Evolutionary conservation across 2,329 filamentous ascomycete genomes (phyloP).

Genomic region (Leptographium radiaticola): DNA sequence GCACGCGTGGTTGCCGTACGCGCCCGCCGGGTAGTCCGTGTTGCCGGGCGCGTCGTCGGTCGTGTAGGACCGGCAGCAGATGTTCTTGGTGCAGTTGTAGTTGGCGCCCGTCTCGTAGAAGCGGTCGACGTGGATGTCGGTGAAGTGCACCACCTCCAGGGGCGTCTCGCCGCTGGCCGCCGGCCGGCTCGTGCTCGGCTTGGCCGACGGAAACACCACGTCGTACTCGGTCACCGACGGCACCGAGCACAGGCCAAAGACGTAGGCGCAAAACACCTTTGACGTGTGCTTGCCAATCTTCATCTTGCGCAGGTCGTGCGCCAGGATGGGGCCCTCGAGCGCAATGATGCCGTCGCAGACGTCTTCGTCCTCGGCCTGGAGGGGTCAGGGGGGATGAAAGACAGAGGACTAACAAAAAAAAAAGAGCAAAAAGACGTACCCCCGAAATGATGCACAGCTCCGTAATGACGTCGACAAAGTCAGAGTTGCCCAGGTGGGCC

Average conservation of each 20-base stretch:
- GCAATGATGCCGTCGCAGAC: slow-evolving; percentile 40
- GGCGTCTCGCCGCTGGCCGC: slow-evolving; percentile 32
- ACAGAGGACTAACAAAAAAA: slow-evolving; percentile 16
- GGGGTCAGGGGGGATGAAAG: neutral
- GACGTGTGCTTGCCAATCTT: slow-evolving; percentile 34
- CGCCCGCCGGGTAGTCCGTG: slow-evolving; percentile 34
- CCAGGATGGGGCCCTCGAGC: slow-evolving; percentile 39
- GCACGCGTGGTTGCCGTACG: slow-evolving; percentile 39
- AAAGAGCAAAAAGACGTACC: neutral
- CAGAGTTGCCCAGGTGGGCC: slow-evolving; percentile 20
- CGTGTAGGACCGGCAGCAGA: slow-evolving; percentile 38
- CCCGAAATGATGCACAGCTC: slow-evolving; percentile 4
- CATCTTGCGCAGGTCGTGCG: slow-evolving; percentile 33
- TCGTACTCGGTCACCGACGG: slow-evolving; percentile 29
- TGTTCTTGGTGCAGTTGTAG: slow-evolving; percentile 42
- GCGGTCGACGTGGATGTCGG: slow-evolving; percentile 44
- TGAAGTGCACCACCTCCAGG: slow-evolving; percentile 43
- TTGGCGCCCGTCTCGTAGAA: slow-evolving; percentile 38
- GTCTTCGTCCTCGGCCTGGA: slow-evolving; percentile 33
- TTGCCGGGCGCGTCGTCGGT: slow-evolving; percentile 32
- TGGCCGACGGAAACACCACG: slow-evolving; percentile 29
- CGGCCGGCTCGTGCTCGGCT: slow-evolving; percentile 23
- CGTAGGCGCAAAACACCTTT: slow-evolving; percentile 35
- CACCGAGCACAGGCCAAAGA: slow-evolving; percentile 40
- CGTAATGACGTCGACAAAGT: slow-evolving; percentile 14